Evolutionary conservation across 768 basidiomycete genomes (phyloP), one percentile per base, ranked within the genome.

Genomic region (Auricularia auricula-judae): DNA sequence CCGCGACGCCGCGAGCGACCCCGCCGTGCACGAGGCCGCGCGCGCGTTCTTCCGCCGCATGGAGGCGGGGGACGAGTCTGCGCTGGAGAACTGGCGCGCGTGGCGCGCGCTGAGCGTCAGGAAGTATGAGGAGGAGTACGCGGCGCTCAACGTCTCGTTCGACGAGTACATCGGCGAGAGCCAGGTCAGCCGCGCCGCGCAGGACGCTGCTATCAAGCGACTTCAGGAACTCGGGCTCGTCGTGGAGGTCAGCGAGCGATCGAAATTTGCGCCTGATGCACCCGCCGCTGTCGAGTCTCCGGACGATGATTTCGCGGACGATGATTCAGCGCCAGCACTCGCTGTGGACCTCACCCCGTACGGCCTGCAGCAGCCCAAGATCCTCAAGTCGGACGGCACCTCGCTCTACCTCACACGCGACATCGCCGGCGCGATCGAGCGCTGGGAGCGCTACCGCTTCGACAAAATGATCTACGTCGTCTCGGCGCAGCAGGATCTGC

Each of bases 311-410:
- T 8, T 12, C 8, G 12, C 7, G 3, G 39, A 39, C 7, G 39
- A 39, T 3, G 39, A 39, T 12, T 7, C 34, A 84, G 94, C 35
- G 91, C 91, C 33, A 12, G 92, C 92, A 4, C 87, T 93, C 71
- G 77, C 96, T 47, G 85, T 95, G 62, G 89, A 98, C 73, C 76
- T 98, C 59, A 87, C 89, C 68, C 83, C 91, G 75, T 93, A 84
- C 82, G 97, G 96, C 76, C 79, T 98, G 68, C 91, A 87, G 18
- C 90, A 87, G 72, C 89, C 93, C 2, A 87, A 98, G 66, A 79
- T 98, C 61, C 81, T 89, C 64, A 98, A 98, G 78, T 86, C 10
- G 10, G 77, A 78, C 63, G 77, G 77, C 33, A 78, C 77, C 11
- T 71, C 73, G 5, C 76, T 78, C 65, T 78, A 78, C 71, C 72